Base-by-base conservation (phyloP, 202 grass and related monocot genomes). In the Bolboschoenoplectus hybrid region DNA sequence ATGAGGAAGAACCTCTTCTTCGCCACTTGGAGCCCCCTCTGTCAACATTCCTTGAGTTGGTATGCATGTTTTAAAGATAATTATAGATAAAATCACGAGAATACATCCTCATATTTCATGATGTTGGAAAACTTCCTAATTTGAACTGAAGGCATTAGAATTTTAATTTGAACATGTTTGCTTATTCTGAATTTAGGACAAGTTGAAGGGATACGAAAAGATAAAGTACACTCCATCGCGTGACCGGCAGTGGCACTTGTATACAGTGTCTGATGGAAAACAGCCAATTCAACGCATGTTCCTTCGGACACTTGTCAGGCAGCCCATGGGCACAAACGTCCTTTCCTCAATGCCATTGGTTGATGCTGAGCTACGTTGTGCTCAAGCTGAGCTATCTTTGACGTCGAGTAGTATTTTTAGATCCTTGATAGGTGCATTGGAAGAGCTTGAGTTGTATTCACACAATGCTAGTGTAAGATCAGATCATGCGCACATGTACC, bases 211-310 rank as follows among this genome's bases (percentile, higher is more conserved):
- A 88, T 97, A 94, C 60, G 87, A 55, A 72, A 94, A 94, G 80
- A 87, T 89, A 32, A 91, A 99, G 85, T 99, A 99, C 82, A 99
- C 89, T 6, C 92, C 97, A 81, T 99, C 97, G 56, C 92, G 93
- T 63, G 97, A 99, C 87, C 90, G 93, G 7, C 97, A 99, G 76
- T 99, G 97, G 97, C 97, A 96, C 86, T 86, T 99, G 85, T 99
- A 99, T 89, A 94, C 93, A 20, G 90, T 96, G 58, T 74, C 87
- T 43, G 92, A 99, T 81, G 82, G 80, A 55, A 90, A 88, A 85
- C 87, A 80, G 56, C 88, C 88, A 38, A 85, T 91, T 87, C 93
- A 93, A 76, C 91, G 93, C 46, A 93, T 99, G 93, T 99, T 99
- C 86, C 93, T 99, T 84, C 90, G 97, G 44, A 96, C 93, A 32